A percentile compares a stretch with the other conserved stretches of the same genome.
Evolutionary conservation across 345 rosid genomes (phyloP).

Genomic region (Camelina hispida): DNA sequence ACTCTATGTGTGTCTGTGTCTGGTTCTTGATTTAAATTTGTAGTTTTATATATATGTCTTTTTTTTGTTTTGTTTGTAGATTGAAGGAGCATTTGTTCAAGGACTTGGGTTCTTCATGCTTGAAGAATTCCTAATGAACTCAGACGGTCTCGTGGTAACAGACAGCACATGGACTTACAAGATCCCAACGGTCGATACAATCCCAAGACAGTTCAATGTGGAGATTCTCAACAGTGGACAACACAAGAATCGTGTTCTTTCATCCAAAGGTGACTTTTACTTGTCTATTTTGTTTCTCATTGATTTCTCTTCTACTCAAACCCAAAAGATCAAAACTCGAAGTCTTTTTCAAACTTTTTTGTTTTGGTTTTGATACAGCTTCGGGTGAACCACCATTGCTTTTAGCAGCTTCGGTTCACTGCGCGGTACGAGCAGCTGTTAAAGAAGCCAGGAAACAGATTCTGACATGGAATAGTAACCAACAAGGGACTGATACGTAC

Average conservation of each 20-base stretch:
- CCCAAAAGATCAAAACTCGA: slow-evolving; percentile 6
- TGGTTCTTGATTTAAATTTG: slow-evolving; percentile 4
- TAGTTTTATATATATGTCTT: too few species aligned
- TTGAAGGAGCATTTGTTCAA: slow-evolving; percentile 97
- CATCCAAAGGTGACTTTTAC: slow-evolving; percentile 74
- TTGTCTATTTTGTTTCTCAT: neutral
- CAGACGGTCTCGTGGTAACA: slow-evolving; percentile 72
- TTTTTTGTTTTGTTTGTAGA: slow-evolving; percentile 51
- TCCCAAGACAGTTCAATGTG: slow-evolving; percentile 83
- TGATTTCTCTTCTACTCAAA: slow-evolving; percentile 8
- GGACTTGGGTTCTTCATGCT: slow-evolving; percentile 95
- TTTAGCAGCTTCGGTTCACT: slow-evolving; percentile 81
- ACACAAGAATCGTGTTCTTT: slow-evolving; percentile 76
- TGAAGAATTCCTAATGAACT: slow-evolving; percentile 79
- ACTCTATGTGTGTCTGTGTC: neutral
- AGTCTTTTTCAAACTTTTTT: slow-evolving; percentile 2
- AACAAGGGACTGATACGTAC: slow-evolving; percentile 30
- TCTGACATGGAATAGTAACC: slow-evolving; percentile 50
- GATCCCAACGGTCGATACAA: slow-evolving; percentile 90
- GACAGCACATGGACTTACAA: slow-evolving; percentile 95
- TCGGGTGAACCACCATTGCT: slow-evolving; percentile 96
- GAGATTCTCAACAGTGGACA: slow-evolving; percentile 80
- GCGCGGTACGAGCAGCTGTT: slow-evolving; percentile 80
- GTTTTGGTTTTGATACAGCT: slow-evolving; percentile 60
- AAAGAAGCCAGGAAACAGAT: slow-evolving; percentile 72